Evolutionary conservation across 2,329 filamentous ascomycete genomes (phyloP).

Genomic region (Pezicula neosporulosa): DNA sequence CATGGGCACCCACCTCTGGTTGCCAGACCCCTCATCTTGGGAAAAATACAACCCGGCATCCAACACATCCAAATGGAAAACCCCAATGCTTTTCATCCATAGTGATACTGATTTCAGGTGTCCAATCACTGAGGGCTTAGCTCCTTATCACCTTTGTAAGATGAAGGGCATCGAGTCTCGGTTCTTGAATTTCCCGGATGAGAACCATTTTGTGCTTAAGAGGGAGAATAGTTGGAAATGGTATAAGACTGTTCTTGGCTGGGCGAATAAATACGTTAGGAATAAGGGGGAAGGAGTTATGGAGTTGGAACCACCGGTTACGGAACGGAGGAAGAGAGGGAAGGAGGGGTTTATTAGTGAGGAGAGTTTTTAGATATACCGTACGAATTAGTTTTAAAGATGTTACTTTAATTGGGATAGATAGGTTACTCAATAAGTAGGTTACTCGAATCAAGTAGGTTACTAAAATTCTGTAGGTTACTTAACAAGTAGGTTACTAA

Average conservation of each 20-base stretch:
- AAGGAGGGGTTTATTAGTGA: too few species aligned
- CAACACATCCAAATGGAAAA: constrained; percentile 68
- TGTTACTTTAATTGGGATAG: too few species aligned
- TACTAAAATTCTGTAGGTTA: too few species aligned
- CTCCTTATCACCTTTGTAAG: constrained; percentile 60
- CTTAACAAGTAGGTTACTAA: too few species aligned
- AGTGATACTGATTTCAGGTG: constrained; percentile 85
- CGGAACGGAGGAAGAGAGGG: background rate
- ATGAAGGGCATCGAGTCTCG: constrained; percentile 55
- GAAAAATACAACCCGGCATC: constrained; percentile 65
- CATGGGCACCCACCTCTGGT: constrained; percentile 36
- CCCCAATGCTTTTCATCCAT: constrained; percentile 84
- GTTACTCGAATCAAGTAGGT: too few species aligned
- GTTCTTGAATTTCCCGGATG: constrained; percentile 63
- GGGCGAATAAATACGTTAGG: constrained; percentile 47
- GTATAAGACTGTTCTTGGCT: constrained; percentile 80
- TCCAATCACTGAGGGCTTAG: constrained; percentile 72
- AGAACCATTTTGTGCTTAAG: constrained; percentile 78
- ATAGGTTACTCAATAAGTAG: too few species aligned
- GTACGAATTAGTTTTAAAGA: too few species aligned
- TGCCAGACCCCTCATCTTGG: constrained; percentile 53
- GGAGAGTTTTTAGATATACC: too few species aligned
- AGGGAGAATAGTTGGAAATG: constrained; percentile 85
- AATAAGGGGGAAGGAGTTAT: background rate
- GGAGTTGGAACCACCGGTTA: background rate